Percentiles rank a stretch among this genome's conserved stretches.
phyloP scores from a whole-genome alignment of 1,139 yeast species.

The Taphrina deformans region DNA sequence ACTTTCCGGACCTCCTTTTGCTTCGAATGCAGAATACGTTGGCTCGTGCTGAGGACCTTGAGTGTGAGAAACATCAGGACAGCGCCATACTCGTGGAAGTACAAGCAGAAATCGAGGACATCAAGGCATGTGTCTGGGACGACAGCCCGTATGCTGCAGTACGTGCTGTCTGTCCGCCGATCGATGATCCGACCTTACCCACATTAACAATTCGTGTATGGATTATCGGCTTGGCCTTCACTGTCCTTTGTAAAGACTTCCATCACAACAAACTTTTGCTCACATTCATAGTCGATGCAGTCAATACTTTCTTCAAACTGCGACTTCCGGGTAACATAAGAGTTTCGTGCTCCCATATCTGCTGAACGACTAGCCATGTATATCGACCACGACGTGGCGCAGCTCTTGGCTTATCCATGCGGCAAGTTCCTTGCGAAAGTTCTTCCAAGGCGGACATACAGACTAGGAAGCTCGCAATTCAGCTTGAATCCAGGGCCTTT shows the following conservation, averaged over 20 bases:
- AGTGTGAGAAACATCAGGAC: constrained; percentile 31
- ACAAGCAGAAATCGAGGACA: constrained; percentile 49
- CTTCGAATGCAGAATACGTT: constrained; percentile 26
- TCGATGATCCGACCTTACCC: constrained; percentile 57
- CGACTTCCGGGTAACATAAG: constrained; percentile 11
- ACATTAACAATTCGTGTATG: constrained; percentile 52
- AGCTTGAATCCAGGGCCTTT: constrained; percentile 63
- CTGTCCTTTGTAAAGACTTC: constrained; percentile 54
- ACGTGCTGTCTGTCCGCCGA: constrained; percentile 65
- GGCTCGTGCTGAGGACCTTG: constrained; percentile 43
- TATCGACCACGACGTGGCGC: constrained; percentile 58
- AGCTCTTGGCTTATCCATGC: constrained; percentile 50
- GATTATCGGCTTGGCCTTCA: constrained; percentile 50
- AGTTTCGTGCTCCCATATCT: too few relatives aligned
- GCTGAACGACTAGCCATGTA: constrained; percentile 50
- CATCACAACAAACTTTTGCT: not conserved
- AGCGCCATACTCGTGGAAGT: constrained; percentile 24
- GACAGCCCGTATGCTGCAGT: constrained; percentile 69
- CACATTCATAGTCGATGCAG: not conserved
- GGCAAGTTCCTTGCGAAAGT: constrained; percentile 50
- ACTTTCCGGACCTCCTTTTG: constrained; percentile 34
- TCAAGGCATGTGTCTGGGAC: constrained; percentile 46
- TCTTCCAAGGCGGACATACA: constrained; percentile 56
- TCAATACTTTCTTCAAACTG: constrained; percentile 4
- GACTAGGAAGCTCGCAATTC: constrained; percentile 47